These are phyloP conservation scores for Selenicereus undatus DNA, from an alignment of 148 eudicot genomes.

Conservation along the genomic window DNA sequence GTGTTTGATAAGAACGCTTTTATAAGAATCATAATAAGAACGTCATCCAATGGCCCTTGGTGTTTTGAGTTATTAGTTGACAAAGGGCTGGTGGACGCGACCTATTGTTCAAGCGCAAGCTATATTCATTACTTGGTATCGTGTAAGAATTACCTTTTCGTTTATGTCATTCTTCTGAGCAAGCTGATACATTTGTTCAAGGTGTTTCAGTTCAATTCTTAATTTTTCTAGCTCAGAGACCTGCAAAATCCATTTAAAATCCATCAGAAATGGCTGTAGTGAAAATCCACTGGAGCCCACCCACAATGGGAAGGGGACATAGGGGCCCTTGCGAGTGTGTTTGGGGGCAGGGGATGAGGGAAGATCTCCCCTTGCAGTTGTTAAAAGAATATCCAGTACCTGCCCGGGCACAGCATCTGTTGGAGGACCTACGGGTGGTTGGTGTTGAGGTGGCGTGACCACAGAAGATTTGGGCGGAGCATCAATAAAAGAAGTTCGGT, in stretches of 20 bases:
- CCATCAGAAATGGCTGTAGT: slow-evolving; percentile 6
- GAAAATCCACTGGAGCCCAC: no score
- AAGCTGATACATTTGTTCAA: slow-evolving; percentile 67
- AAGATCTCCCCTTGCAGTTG: not conserved
- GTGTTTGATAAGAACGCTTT: not conserved
- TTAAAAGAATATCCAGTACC: slow-evolving; percentile 15
- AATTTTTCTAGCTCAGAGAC: slow-evolving; percentile 69
- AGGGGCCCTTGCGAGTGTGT: not conserved
- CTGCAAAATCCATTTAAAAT: slow-evolving; percentile 35
- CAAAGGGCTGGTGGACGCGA: no score
- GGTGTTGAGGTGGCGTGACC: slow-evolving; percentile 26
- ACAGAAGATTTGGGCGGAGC: slow-evolving; percentile 32
- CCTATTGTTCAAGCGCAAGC: no score
- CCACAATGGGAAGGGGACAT: not conserved
- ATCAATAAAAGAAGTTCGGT: slow-evolving; percentile 2
- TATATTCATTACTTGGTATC: no score
- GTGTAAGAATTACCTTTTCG: slow-evolving; percentile 45
- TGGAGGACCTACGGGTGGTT: not conserved
- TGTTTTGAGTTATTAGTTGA: no score
- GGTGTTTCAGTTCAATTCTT: slow-evolving; percentile 65
- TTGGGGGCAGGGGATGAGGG: not conserved
- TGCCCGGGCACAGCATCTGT: not conserved
- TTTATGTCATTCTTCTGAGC: slow-evolving; percentile 74
- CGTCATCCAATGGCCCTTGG: not conserved
- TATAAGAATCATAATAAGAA: not conserved